Conservation (phyloP, 2,329 filamentous ascomycete genomes). For the Colletotrichum kahawae region DNA sequence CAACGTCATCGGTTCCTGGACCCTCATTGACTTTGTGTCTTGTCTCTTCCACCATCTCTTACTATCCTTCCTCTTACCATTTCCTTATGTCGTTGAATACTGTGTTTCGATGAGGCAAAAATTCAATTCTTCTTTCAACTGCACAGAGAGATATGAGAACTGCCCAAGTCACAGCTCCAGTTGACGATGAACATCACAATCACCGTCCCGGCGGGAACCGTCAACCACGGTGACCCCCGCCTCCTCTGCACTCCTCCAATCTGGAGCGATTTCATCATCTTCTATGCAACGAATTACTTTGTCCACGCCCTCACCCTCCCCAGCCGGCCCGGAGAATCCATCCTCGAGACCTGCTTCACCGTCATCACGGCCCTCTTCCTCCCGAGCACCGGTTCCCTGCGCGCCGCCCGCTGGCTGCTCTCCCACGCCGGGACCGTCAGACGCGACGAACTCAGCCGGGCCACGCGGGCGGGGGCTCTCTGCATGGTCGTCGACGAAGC, state of each 20-base stretch:
- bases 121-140: too few relatives aligned
- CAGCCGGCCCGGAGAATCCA: constrained; percentile 22
- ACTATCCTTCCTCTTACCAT: neutral
- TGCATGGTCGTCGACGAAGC: constrained; percentile 26
- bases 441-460: constrained; percentile 14
- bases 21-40: neutral
- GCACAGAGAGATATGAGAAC: neutral
- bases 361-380: constrained; percentile 18
- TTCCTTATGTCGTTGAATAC: neutral
- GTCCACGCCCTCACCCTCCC: constrained; percentile 27
- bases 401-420: constrained; percentile 19
- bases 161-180: neutral
- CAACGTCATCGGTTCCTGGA: neutral
- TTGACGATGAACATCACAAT: constrained; percentile 14
- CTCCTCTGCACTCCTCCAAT: constrained; percentile 25
- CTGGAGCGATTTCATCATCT: constrained; percentile 25
- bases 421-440: constrained; percentile 15
- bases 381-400: constrained; percentile 21
- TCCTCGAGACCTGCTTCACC: constrained; percentile 16
- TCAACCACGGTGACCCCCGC: constrained; percentile 22
- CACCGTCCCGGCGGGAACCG: neutral
- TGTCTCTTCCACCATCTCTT: neutral
- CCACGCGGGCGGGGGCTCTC: constrained; percentile 25
- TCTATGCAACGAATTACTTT: constrained; percentile 30
- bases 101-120: neutral